A percentile compares a stretch with the other conserved stretches of the same genome.
phyloP scores from a whole-genome alignment of 1,284 basidiomycete species.

The Lentinula novae-zelandiae region DNA sequence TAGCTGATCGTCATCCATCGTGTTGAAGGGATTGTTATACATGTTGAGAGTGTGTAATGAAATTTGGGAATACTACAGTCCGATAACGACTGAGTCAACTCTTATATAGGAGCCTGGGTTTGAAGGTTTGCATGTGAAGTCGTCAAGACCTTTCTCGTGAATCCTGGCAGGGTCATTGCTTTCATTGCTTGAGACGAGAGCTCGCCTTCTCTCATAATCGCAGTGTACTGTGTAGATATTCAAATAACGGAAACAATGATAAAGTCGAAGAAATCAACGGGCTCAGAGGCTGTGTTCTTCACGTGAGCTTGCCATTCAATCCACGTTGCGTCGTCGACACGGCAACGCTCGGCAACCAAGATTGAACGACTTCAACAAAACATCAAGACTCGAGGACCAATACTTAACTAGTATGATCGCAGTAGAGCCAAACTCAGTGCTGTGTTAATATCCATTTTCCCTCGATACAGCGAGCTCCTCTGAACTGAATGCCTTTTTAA shows the following conservation, averaged over 20 bases:
- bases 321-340: too few species aligned
- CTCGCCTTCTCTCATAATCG: not conserved
- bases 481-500: too few species aligned
- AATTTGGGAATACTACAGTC: not conserved
- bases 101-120: not conserved
- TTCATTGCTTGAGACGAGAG: not conserved
- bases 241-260: constrained; percentile 2
- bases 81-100: not conserved
- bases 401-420: too few species aligned
- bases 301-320: too few species aligned
- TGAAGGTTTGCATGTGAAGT: not conserved
- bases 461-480: not conserved
- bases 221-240: not conserved
- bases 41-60: constrained; percentile 5
- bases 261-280: not conserved
- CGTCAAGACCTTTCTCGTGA: not conserved
- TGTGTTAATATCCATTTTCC: not conserved
- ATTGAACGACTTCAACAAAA: too few species aligned
- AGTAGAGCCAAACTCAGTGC: not conserved
- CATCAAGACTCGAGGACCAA: too few species aligned
- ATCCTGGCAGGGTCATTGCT: not conserved
- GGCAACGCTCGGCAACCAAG: too few species aligned
- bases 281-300: not conserved
- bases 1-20: constrained; percentile 12
- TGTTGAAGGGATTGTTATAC: constrained; percentile 15